Percentiles rank a stretch among this genome's conserved stretches.
Evolutionary conservation across 441 rosid genomes (phyloP).

Genomic region (Mallotus repandus): DNA sequence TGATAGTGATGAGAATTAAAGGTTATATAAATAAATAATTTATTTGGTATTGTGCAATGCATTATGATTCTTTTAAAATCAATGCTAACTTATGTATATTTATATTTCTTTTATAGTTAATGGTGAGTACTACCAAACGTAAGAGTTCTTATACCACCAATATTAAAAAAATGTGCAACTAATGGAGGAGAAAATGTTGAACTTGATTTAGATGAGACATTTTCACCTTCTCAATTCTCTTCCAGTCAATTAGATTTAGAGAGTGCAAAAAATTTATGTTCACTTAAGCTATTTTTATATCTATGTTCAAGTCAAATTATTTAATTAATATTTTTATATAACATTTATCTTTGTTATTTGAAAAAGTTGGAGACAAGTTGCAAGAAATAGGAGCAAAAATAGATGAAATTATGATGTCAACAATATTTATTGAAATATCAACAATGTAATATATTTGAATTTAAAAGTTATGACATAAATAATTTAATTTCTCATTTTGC

Average conservation of each 20-base stretch:
- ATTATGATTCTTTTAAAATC: not conserved
- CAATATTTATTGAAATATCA: too few relatives aligned
- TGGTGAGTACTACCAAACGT: not conserved
- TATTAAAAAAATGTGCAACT: not conserved
- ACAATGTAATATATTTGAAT: too few relatives aligned
- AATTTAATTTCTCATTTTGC: too few relatives aligned
- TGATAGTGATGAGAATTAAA: not conserved
- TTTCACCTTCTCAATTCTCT: not conserved
- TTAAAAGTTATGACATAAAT: too few relatives aligned
- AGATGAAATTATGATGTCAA: too few relatives aligned
- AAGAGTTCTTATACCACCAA: not conserved
- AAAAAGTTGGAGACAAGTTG: not conserved
- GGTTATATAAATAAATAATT: not conserved
- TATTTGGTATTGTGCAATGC: not conserved
- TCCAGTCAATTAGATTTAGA: not conserved
- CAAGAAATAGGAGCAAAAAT: not conserved
- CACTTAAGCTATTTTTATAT: too few relatives aligned
- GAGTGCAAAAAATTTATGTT: not conserved
- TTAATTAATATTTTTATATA: too few relatives aligned
- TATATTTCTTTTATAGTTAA: not conserved
- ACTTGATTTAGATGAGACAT: not conserved
- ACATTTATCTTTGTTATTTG: too few relatives aligned
- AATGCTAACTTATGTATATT: not conserved
- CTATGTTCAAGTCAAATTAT: too few relatives aligned
- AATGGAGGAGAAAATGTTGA: not conserved